These are phyloP conservation scores for Capronia epimyces DNA, from an alignment of 2,329 filamentous ascomycete species.

Conservation along the genomic window DNA sequence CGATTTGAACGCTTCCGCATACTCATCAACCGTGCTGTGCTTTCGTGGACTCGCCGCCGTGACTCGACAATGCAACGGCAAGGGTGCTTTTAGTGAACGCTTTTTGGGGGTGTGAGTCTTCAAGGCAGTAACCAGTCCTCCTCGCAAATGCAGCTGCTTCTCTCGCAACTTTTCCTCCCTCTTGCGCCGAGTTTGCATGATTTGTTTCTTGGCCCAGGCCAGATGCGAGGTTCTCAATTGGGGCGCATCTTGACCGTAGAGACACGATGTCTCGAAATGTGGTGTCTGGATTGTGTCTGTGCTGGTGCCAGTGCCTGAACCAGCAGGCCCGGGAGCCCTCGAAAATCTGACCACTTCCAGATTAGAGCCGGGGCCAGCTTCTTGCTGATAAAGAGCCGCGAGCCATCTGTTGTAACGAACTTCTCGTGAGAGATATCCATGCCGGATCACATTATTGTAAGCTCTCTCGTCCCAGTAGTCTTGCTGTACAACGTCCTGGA, in stretches of 20 bases:
- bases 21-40: neutral
- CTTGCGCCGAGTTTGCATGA: no score
- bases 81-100: no score
- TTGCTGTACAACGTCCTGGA: neutral
- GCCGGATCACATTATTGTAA: neutral
- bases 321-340: no score
- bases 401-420: neutral
- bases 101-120: no score
- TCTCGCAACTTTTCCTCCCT: no score
- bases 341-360: constrained; percentile 7
- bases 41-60: neutral
- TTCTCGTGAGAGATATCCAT: constrained; percentile 11
- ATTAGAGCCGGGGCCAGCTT: constrained; percentile 1
- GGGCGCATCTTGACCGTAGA: no score
- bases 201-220: no score
- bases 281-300: no score
- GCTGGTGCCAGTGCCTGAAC: no score
- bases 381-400: neutral
- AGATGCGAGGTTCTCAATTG: no score
- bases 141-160: neutral
- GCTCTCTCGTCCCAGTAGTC: neutral
- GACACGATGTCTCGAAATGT: no score
- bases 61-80: neutral
- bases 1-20: constrained; percentile 1
- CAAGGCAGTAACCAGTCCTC: constrained; percentile 1